These are phyloP conservation scores for Daldinia concentrica DNA, from an alignment of 495 filamentous ascomycete genomes.

Conservation along the genomic window DNA sequence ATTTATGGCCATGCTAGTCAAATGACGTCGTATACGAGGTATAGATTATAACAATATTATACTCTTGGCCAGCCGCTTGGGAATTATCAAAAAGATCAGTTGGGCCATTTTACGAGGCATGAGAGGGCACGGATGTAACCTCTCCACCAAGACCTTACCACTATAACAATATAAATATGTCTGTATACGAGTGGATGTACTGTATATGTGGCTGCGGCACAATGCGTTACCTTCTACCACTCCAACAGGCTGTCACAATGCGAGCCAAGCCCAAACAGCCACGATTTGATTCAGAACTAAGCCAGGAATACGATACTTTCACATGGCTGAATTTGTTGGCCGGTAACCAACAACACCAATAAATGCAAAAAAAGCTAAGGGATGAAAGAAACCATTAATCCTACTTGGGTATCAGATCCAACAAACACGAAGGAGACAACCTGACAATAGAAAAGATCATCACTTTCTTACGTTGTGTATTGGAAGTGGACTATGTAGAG, in stretches of 20 bases:
- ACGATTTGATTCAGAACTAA: background rate
- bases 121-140: conserved; percentile 2
- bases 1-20: background rate
- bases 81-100: background rate
- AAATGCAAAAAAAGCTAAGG: background rate
- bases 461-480: background rate
- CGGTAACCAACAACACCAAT: background rate
- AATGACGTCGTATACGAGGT: background rate
- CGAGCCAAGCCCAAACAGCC: background rate
- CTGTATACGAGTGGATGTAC: background rate
- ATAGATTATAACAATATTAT: background rate
- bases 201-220: background rate
- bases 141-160: background rate
- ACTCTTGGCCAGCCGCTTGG: background rate
- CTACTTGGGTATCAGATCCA: background rate
- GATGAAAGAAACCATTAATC: background rate
- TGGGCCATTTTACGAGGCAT: background rate
- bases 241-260: background rate
- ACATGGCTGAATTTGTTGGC: conserved; percentile 1
- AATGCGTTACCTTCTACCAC: background rate
- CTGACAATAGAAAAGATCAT: conserved; percentile 1
- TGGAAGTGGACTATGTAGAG: background rate
- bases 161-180: background rate
- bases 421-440: background rate
- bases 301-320: background rate